Base-by-base conservation (phyloP, 768 basidiomycete species). In the Cubamyces sp. region DNA sequence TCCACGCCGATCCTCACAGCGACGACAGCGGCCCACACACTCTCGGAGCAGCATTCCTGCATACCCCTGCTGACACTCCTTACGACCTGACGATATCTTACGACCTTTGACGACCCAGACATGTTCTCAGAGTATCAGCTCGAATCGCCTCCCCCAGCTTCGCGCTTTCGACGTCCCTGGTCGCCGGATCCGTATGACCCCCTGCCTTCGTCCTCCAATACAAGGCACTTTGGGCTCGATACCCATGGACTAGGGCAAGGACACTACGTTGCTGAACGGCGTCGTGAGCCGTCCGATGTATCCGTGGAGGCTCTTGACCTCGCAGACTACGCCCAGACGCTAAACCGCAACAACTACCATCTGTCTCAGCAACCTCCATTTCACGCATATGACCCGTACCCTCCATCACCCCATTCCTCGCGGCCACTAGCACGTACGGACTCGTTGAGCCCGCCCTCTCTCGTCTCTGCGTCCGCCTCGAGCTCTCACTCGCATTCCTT, bases 251-350 rank as follows among this genome's bases (percentile, higher is more conserved):
- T 43, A 60, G 71, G 41, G 9, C 11, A 12, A 64, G 58, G 53
- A 1, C 25, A 59, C 48, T 58, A 69, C 39, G 40, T 61, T 34
- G 54, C 67, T 50, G 54, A 39, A 34, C 57, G 57, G 66, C 40
- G 45, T 51, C 67, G 82, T 62, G 84, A 87, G 61, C 75, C 81
- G 4, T 87, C 87, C 6, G 88, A 89, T 60, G 81, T 79, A 26
- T 88, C 87, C 57, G 81, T 89, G 1, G 87, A 90, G 69, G 87
- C 87, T 3, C 79, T 89, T 57, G 88, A 91, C 74, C 78, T 91
- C 23, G 87, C 87, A 34, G 88, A 89, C 71, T 91, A 89, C 73
- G 79, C 87, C 7, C 75, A 71, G 62, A 84, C 83, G 19, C 77
- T 87, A 23, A 74, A 42, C 55, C 74, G 37, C 72, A 78, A 61